Base-by-base conservation (phyloP, 179 eudicot species). In the Drosera spatulata region DNA sequence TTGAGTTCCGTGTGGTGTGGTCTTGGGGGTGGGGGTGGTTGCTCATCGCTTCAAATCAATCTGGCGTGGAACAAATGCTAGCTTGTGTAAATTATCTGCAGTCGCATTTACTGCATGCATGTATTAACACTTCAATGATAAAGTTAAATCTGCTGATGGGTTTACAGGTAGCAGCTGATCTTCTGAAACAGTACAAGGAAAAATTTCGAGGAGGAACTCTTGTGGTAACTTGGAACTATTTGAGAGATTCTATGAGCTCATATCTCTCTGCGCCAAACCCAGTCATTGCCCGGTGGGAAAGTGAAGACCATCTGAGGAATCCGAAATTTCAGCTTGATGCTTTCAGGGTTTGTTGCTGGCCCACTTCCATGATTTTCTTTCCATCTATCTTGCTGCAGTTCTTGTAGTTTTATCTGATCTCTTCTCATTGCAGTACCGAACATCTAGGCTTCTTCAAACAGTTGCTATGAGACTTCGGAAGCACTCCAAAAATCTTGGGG, bases 271-370 rank as follows among this genome's bases (percentile, higher is more conserved):
- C 84, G 64, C 96, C 98, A 7, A 91, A 91, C 64, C 98, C 98
- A 2, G 95, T 91, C 39, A 91, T 96, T 40, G 78, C 85, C 57
- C 85, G 98, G 47, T 91, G 98, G 98, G 95, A 91, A 75, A 78
- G 98, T 53, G 87, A 70, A 75, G 93, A 86, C 55, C 98, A 91
- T 75, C 77, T 91, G 68, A 78, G 98, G 53, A 82, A 91, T 71
- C 96, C 98, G 7, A 85, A 81, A 12, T 91, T 91, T 74, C 98
- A 88, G 65, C 85, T 91, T 65, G 98, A 91, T 56, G 96, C 98
- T 38, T 91, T 91, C 72, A 68, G 96, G 82, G 98, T 91, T 72
- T 41, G 53, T 39, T 58, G 5, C 48, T 7, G 3, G 12, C 13
- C 33, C 45, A 7, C 44, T 7, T 37, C 8, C 14, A 9, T 48